Percentiles rank a stretch among this genome's conserved stretches.
These are phyloP conservation scores for Aaosphaeria arxii DNA, from an alignment of 2,329 filamentous ascomycete species.

Conservation along the genomic window DNA sequence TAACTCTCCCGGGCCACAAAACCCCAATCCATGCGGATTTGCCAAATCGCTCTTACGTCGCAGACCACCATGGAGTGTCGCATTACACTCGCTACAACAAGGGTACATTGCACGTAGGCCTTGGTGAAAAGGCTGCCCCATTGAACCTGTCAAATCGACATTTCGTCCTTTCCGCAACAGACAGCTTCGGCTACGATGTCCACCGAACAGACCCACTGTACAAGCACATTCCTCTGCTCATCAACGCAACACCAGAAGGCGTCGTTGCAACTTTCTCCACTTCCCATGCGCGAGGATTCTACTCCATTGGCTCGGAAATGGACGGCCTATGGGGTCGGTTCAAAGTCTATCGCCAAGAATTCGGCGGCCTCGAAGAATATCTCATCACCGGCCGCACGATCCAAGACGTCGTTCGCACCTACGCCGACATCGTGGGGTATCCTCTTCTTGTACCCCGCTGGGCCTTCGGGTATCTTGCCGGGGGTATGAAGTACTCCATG, in stretches of 20 bases:
- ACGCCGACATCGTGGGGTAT: slow-evolving; percentile 66
- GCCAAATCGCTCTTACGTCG: slow-evolving; percentile 62
- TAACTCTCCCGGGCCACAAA: slow-evolving; percentile 51
- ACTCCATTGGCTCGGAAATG: slow-evolving; percentile 68
- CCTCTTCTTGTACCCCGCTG: slow-evolving; percentile 67
- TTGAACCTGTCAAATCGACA: slow-evolving; percentile 68
- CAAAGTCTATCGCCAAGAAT: slow-evolving; percentile 71
- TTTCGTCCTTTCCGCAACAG: slow-evolving; percentile 66
- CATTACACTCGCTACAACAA: slow-evolving; percentile 64
- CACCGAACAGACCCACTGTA: slow-evolving; percentile 70
- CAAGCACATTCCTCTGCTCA: slow-evolving; percentile 71
- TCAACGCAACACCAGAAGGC: slow-evolving; percentile 63
- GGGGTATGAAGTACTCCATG: slow-evolving; percentile 62
- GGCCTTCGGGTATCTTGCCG: slow-evolving; percentile 71
- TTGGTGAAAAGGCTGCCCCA: slow-evolving; percentile 70
- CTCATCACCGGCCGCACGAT: slow-evolving; percentile 64
- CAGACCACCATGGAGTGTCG: slow-evolving; percentile 60
- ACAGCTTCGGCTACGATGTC: slow-evolving; percentile 71
- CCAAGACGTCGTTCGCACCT: slow-evolving; percentile 62
- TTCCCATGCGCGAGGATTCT: slow-evolving; percentile 61
- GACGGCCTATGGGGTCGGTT: slow-evolving; percentile 74
- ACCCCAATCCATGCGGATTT: slow-evolving; percentile 61
- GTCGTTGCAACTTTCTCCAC: slow-evolving; percentile 68
- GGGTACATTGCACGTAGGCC: slow-evolving; percentile 63
- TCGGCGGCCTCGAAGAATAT: slow-evolving; percentile 71